Evolutionary conservation across 208 protist genomes (phyloP).

Genomic region (Crithidia sp.): DNA sequence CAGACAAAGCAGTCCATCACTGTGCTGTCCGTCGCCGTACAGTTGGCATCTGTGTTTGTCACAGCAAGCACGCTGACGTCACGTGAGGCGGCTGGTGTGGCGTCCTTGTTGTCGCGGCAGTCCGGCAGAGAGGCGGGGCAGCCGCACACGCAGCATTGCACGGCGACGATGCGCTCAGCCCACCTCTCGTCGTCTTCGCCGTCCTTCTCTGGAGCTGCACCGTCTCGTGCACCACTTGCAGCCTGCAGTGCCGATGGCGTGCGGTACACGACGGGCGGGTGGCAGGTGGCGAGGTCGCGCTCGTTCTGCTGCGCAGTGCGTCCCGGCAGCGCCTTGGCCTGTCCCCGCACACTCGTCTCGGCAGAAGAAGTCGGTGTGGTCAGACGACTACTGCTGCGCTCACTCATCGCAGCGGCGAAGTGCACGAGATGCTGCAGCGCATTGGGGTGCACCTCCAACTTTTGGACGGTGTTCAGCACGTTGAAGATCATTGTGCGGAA

Average conservation of each 20-base stretch:
- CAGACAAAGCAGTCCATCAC: slow-evolving; percentile 17
- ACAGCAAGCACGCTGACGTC: background rate
- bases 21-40: background rate
- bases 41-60: background rate
- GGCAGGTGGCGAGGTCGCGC: slow-evolving; percentile 12
- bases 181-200: background rate
- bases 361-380: too few species aligned
- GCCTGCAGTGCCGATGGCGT: background rate
- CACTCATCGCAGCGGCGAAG: background rate
- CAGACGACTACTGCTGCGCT: too few species aligned
- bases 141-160: slow-evolving; percentile 38
- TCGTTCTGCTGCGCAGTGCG: slow-evolving; percentile 42
- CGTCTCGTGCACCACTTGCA: background rate
- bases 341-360: background rate
- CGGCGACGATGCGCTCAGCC: background rate
- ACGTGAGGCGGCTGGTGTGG: background rate
- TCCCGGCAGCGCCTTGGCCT: slow-evolving; percentile 17
- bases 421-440: slow-evolving; percentile 29
- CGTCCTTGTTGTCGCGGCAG: background rate
- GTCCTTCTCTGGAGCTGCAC: background rate
- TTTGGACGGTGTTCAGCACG: slow-evolving; percentile 70
- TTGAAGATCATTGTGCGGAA: slow-evolving; percentile 87
- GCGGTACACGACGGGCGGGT: slow-evolving; percentile 8
- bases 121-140: slow-evolving; percentile 14
- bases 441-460: slow-evolving; percentile 40